These are phyloP conservation scores for Pythium scleroteichum DNA, from an alignment of 352 stramenopile genomes.

Conservation along the genomic window DNA sequence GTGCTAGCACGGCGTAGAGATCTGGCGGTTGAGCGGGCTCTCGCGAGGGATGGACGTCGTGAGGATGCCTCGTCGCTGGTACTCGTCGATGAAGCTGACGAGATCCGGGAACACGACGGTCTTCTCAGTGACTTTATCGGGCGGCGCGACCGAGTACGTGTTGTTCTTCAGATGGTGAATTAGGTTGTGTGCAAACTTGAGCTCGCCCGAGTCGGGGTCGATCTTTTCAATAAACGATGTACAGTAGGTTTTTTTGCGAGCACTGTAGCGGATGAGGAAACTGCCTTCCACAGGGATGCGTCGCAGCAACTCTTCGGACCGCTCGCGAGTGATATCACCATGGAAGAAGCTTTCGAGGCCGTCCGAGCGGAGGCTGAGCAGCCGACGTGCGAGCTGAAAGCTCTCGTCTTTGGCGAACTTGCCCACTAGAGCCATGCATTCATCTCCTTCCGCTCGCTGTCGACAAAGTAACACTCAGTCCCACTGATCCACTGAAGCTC, in stretches of 20 bases:
- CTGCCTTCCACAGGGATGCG: slow-evolving; percentile 34
- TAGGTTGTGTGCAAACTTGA: slow-evolving; percentile 67
- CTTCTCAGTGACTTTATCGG: slow-evolving; percentile 46
- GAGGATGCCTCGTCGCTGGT: slow-evolving; percentile 69
- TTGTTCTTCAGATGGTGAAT: slow-evolving; percentile 69
- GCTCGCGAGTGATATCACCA: slow-evolving; percentile 62
- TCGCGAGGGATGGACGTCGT: slow-evolving; percentile 47
- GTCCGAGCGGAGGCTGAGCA: slow-evolving; percentile 53
- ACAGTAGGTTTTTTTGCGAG: slow-evolving; percentile 63
- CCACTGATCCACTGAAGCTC: too few relatives aligned
- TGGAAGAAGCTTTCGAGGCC: slow-evolving; percentile 80
- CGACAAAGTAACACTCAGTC: background rate
- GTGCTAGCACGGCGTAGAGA: slow-evolving; percentile 35
- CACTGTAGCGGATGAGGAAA: slow-evolving; percentile 80
- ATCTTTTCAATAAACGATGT: slow-evolving; percentile 66
- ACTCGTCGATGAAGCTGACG: slow-evolving; percentile 76
- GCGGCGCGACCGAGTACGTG: slow-evolving; percentile 61
- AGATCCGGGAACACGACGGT: slow-evolving; percentile 66
- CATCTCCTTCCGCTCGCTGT: slow-evolving; percentile 55
- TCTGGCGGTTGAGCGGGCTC: slow-evolving; percentile 56
- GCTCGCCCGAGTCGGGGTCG: slow-evolving; percentile 35
- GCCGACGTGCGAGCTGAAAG: slow-evolving; percentile 62
- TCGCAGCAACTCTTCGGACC: slow-evolving; percentile 46
- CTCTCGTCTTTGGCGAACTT: slow-evolving; percentile 61
- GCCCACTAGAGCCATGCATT: slow-evolving; percentile 56